Evolutionary conservation across 139 green algal genomes (phyloP).

Genomic region (Ettlia oleoabundans): DNA sequence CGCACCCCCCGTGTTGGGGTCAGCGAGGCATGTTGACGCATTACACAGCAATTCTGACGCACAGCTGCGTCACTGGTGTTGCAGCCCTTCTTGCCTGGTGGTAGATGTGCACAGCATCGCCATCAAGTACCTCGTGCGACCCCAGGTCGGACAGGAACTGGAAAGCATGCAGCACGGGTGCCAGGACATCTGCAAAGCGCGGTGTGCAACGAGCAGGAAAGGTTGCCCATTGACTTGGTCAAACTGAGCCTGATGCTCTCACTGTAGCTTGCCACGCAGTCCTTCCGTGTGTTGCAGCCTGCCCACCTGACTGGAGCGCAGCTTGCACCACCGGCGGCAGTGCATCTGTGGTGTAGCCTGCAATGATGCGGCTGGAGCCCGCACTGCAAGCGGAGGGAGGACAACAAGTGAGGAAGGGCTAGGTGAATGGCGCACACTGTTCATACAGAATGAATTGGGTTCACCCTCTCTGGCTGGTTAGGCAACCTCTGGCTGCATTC

Average conservation of each 20-base stretch:
- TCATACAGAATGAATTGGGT: too few species aligned
- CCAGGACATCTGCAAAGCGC: slow-evolving; percentile 6
- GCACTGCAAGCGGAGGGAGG: not conserved
- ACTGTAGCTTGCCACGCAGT: not conserved
- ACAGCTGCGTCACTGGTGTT: too few species aligned
- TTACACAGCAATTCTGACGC: too few species aligned
- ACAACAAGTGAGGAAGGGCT: not conserved
- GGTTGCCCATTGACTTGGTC: too few species aligned
- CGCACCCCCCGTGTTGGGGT: too few species aligned
- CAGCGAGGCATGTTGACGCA: too few species aligned
- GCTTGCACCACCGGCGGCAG: not conserved
- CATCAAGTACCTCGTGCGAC: slow-evolving; percentile 46
- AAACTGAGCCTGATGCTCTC: not conserved
- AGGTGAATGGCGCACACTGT: not conserved
- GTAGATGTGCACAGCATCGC: slow-evolving; percentile 36
- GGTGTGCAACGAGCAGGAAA: not conserved
- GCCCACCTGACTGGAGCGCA: slow-evolving; percentile 1
- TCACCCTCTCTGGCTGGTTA: too few species aligned
- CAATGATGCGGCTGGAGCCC: not conserved
- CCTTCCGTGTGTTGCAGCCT: too few species aligned
- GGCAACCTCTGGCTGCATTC: too few species aligned
- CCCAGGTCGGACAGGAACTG: slow-evolving; percentile 21
- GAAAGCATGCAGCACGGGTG: slow-evolving; percentile 24
- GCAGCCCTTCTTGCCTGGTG: slow-evolving; percentile 8
- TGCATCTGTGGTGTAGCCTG: slow-evolving; percentile 10